Conservation (phyloP, 495 filamentous ascomycete species). For the Penicillium parvum region DNA sequence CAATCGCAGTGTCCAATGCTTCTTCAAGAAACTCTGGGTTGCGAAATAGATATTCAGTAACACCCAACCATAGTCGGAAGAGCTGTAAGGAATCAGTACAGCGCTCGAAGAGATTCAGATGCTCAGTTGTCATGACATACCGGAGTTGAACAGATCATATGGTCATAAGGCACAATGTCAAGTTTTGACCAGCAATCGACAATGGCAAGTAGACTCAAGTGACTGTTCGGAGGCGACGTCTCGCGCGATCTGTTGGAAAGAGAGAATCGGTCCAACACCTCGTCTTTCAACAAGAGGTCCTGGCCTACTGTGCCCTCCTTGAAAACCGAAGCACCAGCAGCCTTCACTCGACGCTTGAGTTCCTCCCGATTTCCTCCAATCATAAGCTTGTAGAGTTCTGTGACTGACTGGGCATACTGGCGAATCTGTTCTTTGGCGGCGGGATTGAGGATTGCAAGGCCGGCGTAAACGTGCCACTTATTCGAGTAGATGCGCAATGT, state of each 20-base stretch:
- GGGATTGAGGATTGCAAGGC: conserved; percentile 93
- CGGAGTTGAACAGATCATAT: conserved; percentile 98
- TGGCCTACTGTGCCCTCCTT: conserved; percentile 48
- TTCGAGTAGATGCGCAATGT: conserved; percentile 95
- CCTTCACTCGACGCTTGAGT: conserved; percentile 71
- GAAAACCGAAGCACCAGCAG: conserved; percentile 80
- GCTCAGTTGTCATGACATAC: conserved; percentile 39
- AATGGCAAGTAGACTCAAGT: conserved; percentile 92
- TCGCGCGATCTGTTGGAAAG: conserved; percentile 60
- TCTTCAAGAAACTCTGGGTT: conserved; percentile 80
- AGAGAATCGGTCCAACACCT: conserved; percentile 82
- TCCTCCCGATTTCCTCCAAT: conserved; percentile 76
- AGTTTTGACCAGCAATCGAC: conserved; percentile 96
- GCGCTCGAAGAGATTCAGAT: neutral
- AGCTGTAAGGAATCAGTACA: conserved; percentile 45
- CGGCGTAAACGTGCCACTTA: conserved; percentile 99
- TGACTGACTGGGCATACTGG: conserved; percentile 89
- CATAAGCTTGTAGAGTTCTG: conserved; percentile 95
- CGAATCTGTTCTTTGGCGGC: conserved; percentile 85
- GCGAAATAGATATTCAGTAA: conserved; percentile 94
- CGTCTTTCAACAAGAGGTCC: conserved; percentile 71
- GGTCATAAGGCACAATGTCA: conserved; percentile 92
- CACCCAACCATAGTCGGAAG: conserved; percentile 96
- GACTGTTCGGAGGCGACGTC: conserved; percentile 76
- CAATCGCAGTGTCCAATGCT: conserved; percentile 75